Conservation (phyloP, 2,329 filamentous ascomycete genomes). For the Cercospora zeina region DNA sequence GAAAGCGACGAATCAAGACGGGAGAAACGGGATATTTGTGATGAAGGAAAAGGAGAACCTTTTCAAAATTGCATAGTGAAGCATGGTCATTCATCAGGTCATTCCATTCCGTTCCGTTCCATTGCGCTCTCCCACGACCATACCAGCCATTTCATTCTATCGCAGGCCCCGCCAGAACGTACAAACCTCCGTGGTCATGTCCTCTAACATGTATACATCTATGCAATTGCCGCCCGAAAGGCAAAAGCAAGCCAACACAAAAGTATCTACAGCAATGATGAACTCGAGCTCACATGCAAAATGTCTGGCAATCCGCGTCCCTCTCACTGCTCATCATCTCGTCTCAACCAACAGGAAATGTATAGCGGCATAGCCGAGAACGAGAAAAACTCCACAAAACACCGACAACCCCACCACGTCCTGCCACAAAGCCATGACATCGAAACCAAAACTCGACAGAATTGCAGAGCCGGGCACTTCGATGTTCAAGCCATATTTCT, state of each 20-base stretch:
- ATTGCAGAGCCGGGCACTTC: conserved; percentile 94
- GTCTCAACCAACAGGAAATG: conserved; percentile 90
- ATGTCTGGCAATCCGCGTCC: neutral
- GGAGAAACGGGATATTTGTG: neutral
- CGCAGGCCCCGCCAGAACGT: neutral
- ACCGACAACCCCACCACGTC: conserved; percentile 80
- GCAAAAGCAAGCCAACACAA: neutral
- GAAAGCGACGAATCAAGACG: neutral
- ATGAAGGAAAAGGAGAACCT: neutral
- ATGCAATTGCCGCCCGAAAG: neutral
- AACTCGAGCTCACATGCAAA: neutral
- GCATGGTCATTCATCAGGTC: neutral
- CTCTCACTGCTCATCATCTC: conserved; percentile 45
- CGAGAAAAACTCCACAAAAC: conserved; percentile 78
- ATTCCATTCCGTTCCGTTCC: neutral
- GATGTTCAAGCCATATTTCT: conserved; percentile 95
- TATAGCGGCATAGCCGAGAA: conserved; percentile 89
- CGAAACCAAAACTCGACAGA: conserved; percentile 89
- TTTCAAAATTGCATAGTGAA: neutral
- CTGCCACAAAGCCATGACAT: conserved; percentile 80
- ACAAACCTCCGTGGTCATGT: neutral
- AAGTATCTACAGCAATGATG: neutral
- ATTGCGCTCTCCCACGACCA: neutral
- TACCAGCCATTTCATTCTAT: neutral
- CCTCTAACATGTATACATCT: neutral